Evolutionary conservation across 2,329 filamentous ascomycete genomes (phyloP), one percentile per base, ranked within the genome.

Genomic region (Botrytis cinerea): DNA sequence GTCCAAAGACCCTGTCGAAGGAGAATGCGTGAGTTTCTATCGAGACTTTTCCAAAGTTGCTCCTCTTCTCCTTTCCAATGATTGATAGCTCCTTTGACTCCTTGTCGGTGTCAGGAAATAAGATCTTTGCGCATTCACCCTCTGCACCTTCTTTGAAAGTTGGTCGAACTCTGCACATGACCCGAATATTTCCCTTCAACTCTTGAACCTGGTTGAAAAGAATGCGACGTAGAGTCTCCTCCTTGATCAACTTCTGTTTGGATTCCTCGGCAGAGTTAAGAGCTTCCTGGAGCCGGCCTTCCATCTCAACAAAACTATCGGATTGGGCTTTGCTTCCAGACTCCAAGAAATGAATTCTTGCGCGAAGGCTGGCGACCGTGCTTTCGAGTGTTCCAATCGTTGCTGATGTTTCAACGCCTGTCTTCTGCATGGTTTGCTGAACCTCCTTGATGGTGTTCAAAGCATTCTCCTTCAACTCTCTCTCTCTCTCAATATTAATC

Each of bases 141-240:
- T 83, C 83, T 73, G 92, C 91, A 0, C 84, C 82, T 0, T 82
- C 78, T 38, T 85, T 85, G 35, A 92, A 85, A 0, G 91, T 85
- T 1, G 96, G 96, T 59, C 97, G 91, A 43, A 98, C 95, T 81
- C 96, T 91, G 80, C 95, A 98, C 89, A 99, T 99, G 77, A 99
- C 96, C 32, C 96, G 92, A 79, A 99, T 99, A 81, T 99, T 99
- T 79, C 96, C 96, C 82, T 97, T 98, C 74, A 99, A 88, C 80
- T 99, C 96, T 81, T 99, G 94, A 64, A 99, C 95, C 82, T 97
- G 96, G 83, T 98, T 98, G 85, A 98, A 97, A 0, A 99, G 87
- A 78, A 97, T 95, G 35, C 96, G 89, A 22, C 96, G 90, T 69
- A 97, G 86, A 0, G 93, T 96, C 83, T 99, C 96, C 81, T 98